Evolutionary conservation across 202 grass and related monocot species (phyloP), one percentile per base, ranked within the genome.

Genomic region (Digitaria exilis): DNA sequence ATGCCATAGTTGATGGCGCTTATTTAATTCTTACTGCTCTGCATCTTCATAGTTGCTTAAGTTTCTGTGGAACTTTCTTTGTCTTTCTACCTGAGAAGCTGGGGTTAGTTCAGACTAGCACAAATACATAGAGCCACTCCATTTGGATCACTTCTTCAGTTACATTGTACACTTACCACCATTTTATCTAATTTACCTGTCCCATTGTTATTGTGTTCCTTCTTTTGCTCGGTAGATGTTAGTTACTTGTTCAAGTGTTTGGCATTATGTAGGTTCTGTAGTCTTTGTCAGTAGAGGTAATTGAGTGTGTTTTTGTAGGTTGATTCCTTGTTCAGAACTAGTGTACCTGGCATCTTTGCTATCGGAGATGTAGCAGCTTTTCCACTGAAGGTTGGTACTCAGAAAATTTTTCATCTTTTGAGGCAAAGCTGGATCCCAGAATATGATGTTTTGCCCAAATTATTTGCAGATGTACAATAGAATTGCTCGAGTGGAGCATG

Each of bases 361-460:
- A 84, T 93, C 59, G 95, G 95, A 82, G 95, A 97, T 90, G 95
- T 97, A 66, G 95, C 95, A 61, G 92, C 95, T 69, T 97, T 97
- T 76, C 95, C 95, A 10, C 80, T 95, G 41, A 93, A 97, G 90
- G 92, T 97, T 73, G 46, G 41, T 63, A 32, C 6, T n/a, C 34
- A 49, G 46, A 60, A 25, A 25, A 18, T 80, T 77, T 65, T 67
- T 39, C 9, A 52, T 81, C 56, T 84, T 65, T 7, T 65, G 32
- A 72, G 30, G 29, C 64, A 84, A 69, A 45, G 55, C 62, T 78
- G 35, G 24, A 81, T 60, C 15, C 7, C 11, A 26, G 18, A 45
- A 74, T 74, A 74, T 61, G 28, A 69, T 51, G 12, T 74, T 65
- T 55, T 54, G 3, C 4, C 9, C 31, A 69, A 73, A 58, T 34